Evolutionary conservation across 768 basidiomycete genomes (phyloP).

Genomic region (Rhizopogon roseolus): DNA sequence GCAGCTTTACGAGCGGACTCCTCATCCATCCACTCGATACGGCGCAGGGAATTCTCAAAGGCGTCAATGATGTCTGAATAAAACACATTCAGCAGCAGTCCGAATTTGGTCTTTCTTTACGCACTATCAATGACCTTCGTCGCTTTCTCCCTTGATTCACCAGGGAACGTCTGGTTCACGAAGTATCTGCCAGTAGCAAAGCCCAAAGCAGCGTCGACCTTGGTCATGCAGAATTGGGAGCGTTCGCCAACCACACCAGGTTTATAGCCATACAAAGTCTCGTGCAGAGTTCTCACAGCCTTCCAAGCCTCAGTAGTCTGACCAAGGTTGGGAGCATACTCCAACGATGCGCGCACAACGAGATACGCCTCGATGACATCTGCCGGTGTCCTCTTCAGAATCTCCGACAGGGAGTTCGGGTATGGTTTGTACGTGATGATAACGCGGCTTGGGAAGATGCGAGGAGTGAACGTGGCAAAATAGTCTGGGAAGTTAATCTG

Average conservation of each 20-base stretch:
- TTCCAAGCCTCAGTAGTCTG: conserved; percentile 74
- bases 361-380: conserved; percentile 87
- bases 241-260: conserved; percentile 82
- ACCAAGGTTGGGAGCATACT: conserved; percentile 68
- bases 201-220: conserved; percentile 73
- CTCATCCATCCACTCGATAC: conserved; percentile 90
- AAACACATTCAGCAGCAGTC: conserved; percentile 8
- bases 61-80: conserved; percentile 68
- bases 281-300: conserved; percentile 63
- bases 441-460: conserved; percentile 68
- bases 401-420: conserved; percentile 55
- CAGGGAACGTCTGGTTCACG: conserved; percentile 77
- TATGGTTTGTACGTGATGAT: conserved; percentile 84
- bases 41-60: conserved; percentile 72
- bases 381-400: conserved; percentile 62
- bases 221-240: conserved; percentile 74
- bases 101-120: conserved; percentile 1
- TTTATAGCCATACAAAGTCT: conserved; percentile 78
- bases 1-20: conserved; percentile 76
- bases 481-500: conserved; percentile 84
- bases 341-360: conserved; percentile 66
- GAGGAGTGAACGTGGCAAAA: conserved; percentile 78
- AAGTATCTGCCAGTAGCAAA: conserved; percentile 89
- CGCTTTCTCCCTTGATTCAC: conserved; percentile 74
- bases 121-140: conserved; percentile 78